Percentiles rank a stretch among this genome's conserved stretches.
phyloP scores from a whole-genome alignment of 305 asterid species.

The Withania somnifera region DNA sequence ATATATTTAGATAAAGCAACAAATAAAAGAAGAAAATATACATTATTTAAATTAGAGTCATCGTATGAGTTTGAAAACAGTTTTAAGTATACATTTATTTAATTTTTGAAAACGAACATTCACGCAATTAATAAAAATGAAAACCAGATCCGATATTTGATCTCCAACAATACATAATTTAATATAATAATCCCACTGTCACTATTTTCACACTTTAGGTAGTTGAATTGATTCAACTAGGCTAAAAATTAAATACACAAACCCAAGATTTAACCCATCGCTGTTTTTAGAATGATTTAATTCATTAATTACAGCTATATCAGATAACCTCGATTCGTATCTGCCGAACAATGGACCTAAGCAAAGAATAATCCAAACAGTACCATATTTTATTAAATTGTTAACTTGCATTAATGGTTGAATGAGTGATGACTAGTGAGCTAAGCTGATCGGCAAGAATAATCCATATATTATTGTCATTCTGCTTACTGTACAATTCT shows the following conservation, averaged over 20 bases:
- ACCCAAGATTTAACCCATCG: background rate
- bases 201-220: slow-evolving; percentile 4
- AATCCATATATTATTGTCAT: background rate
- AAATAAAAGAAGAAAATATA: no score
- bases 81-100: no score
- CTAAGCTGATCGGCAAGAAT: background rate
- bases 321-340: no score
- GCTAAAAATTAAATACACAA: background rate
- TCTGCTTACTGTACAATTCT: background rate
- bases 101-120: background rate
- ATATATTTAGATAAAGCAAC: background rate
- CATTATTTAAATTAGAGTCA: background rate
- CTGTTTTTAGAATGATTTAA: no score
- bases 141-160: slow-evolving; percentile 14
- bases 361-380: no score
- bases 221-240: background rate
- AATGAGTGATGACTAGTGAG: background rate
- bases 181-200: background rate
- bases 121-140: background rate
- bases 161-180: background rate
- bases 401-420: background rate
- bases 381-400: no score
- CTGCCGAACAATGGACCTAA: no score
- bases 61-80: background rate
- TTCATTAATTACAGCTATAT: no score